phyloP scores from a whole-genome alignment of 257 asterid species.

The Solanum lignicaule region DNA sequence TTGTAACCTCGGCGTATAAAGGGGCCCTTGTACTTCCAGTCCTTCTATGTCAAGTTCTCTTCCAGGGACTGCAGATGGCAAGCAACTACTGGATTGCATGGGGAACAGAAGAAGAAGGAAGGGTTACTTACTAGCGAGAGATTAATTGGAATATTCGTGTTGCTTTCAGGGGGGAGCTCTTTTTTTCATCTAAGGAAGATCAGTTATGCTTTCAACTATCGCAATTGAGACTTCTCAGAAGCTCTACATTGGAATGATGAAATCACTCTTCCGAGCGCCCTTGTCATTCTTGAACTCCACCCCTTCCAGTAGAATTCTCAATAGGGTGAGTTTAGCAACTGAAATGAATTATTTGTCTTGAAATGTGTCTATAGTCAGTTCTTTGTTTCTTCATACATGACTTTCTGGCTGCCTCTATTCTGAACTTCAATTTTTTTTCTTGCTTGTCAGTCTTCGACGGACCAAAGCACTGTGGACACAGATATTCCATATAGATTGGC shows the following conservation, averaged over 20 bases:
- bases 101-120: conserved; percentile 49
- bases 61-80: conserved; percentile 68
- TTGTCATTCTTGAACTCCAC: conserved; percentile 71
- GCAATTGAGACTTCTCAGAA: conserved; percentile 70
- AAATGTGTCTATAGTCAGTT: background rate
- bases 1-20: conserved; percentile 53
- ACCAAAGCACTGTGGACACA: conserved; percentile 73
- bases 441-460: conserved; percentile 56
- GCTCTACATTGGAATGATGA: conserved; percentile 49
- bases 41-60: conserved; percentile 56
- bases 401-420: background rate
- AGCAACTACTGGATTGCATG: conserved; percentile 92
- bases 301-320: conserved; percentile 78
- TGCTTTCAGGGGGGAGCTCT: conserved; percentile 73
- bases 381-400: background rate
- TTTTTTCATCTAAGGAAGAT: conserved; percentile 64
- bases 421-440: background rate
- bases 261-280: conserved; percentile 59
- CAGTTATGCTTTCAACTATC: conserved; percentile 55
- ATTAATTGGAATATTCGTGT: conserved; percentile 49
- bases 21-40: conserved; percentile 67
- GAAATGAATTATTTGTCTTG: background rate
- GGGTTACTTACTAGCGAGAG: conserved; percentile 25
- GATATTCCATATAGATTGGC: conserved; percentile 78
- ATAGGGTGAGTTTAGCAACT: conserved; percentile 35